Conservation (phyloP, 805 yeast species). For the Ogataea nakhonphanomensis region DNA sequence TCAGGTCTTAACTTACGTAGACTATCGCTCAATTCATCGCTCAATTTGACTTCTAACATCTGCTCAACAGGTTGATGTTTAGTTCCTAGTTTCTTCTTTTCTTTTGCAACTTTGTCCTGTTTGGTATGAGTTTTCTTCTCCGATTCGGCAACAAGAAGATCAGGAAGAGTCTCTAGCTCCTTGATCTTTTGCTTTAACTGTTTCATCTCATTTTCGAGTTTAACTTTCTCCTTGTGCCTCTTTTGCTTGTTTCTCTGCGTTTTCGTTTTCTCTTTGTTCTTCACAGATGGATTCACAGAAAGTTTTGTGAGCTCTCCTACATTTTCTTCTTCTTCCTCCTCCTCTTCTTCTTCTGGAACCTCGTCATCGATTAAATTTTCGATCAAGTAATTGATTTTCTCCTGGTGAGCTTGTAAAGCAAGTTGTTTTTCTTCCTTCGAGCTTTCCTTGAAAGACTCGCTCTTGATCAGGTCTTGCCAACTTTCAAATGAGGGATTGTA, state of each 20-base stretch:
- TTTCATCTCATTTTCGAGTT: constrained; percentile 51
- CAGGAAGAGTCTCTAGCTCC: constrained; percentile 52
- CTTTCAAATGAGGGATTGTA: constrained; percentile 84
- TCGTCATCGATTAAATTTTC: constrained; percentile 59
- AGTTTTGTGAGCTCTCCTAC: constrained; percentile 38
- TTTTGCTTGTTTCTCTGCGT: constrained; percentile 70
- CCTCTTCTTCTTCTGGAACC: constrained; percentile 41
- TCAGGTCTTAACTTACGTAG: constrained; percentile 84
- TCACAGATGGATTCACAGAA: constrained; percentile 71
- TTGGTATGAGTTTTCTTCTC: constrained; percentile 9
- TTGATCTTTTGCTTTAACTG: constrained; percentile 56
- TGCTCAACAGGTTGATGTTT: constrained; percentile 41
- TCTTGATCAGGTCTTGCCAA: constrained; percentile 71
- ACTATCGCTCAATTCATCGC: constrained; percentile 85
- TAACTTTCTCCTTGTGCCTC: constrained; percentile 55
- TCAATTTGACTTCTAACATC: constrained; percentile 72
- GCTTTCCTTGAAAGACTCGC: constrained; percentile 65
- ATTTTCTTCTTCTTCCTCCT: constrained; percentile 34
- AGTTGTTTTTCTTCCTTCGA: constrained; percentile 62
- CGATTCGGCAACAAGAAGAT: constrained; percentile 31
- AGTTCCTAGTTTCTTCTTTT: constrained; percentile 38
- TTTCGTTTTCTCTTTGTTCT: constrained; percentile 68
- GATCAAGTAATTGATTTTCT: constrained; percentile 62
- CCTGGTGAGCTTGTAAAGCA: constrained; percentile 58
- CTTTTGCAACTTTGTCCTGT: constrained; percentile 26